Evolutionary conservation across 2,329 filamentous ascomycete species (phyloP).

Genomic region (Fusarium hostae): DNA sequence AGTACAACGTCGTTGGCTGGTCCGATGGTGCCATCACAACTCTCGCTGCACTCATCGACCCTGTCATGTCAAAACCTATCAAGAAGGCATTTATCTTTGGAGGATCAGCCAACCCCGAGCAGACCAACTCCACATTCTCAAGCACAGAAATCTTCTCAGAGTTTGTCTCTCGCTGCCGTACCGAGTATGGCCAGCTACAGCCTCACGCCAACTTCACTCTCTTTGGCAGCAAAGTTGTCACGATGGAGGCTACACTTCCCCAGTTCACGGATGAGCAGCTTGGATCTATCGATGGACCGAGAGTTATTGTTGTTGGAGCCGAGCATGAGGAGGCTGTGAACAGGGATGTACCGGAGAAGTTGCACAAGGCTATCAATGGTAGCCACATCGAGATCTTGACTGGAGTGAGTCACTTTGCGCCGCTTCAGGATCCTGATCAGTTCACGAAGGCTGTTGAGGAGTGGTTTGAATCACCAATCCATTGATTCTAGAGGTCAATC

Average conservation of each 20-base stretch:
- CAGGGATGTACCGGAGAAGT: constrained; percentile 47
- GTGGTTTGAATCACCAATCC: constrained; percentile 29
- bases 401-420: constrained; percentile 57
- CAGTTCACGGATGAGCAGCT: constrained; percentile 47
- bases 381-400: constrained; percentile 51
- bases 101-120: constrained; percentile 45
- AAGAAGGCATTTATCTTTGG: constrained; percentile 56
- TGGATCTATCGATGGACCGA: constrained; percentile 43
- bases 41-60: constrained; percentile 50
- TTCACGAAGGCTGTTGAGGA: constrained; percentile 48
- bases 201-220: constrained; percentile 50
- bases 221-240: constrained; percentile 52
- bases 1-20: constrained; percentile 54
- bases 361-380: constrained; percentile 51
- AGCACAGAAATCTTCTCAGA: constrained; percentile 48
- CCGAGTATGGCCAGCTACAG: constrained; percentile 52
- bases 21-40: constrained; percentile 55
- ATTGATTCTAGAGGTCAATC: rapidly evolving
- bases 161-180: constrained; percentile 50
- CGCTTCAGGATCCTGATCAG: constrained; percentile 53
- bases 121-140: constrained; percentile 51
- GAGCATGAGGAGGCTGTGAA: constrained; percentile 55
- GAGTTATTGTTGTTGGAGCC: constrained; percentile 46
- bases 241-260: constrained; percentile 52
- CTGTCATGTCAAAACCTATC: constrained; percentile 46